phyloP scores from a whole-genome alignment of 225 moss, liverwort and hornwort species.

The Physcomitrium patens region DNA sequence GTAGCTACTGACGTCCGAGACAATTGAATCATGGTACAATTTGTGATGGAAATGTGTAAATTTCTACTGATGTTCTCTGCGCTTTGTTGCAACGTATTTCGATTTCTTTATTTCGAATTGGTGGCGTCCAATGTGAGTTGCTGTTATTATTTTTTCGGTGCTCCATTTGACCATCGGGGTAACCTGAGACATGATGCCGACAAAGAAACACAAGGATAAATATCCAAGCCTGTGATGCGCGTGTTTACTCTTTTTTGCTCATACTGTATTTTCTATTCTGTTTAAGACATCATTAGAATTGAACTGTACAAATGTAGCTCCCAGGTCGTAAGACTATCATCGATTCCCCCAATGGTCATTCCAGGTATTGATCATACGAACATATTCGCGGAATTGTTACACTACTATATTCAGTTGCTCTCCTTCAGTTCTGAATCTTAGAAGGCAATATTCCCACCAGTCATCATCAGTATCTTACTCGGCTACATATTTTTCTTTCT shows the following conservation, averaged over 20 bases:
- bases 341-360: background rate
- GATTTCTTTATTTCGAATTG: background rate
- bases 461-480: background rate
- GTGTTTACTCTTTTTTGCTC: background rate
- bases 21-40: background rate
- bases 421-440: slow-evolving; percentile 14
- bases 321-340: background rate
- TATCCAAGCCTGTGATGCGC: background rate
- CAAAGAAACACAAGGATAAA: background rate
- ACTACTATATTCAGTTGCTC: background rate
- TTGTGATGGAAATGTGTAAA: background rate
- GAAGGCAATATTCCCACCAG: background rate
- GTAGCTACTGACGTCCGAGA: background rate
- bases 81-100: background rate
- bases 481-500: background rate
- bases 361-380: background rate
- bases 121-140: background rate
- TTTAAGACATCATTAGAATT: background rate
- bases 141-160: background rate
- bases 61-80: background rate
- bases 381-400: background rate
- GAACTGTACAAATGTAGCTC: background rate
- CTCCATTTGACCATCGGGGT: background rate
- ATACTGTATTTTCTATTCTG: background rate
- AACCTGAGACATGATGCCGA: slow-evolving; percentile 8